A percentile compares a stretch with the other conserved stretches of the same genome.
Evolutionary conservation across 2,329 filamentous ascomycete genomes (phyloP).

Genomic region (Tolypocladium guangdongense): DNA sequence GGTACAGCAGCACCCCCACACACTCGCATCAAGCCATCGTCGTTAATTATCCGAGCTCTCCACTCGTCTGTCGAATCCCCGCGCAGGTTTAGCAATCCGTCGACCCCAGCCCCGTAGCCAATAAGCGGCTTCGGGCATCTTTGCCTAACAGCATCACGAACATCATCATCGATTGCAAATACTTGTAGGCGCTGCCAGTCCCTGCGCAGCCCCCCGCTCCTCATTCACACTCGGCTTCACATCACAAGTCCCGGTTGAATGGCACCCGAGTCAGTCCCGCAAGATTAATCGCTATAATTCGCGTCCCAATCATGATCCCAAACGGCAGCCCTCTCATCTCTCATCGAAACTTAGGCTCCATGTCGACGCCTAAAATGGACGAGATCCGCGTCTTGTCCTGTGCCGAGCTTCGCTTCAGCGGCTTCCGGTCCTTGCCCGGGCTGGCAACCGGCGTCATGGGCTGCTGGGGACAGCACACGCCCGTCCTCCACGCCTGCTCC

Average conservation of each 20-base stretch:
- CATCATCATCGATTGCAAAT: too few relatives aligned
- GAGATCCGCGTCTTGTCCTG: constrained; percentile 51
- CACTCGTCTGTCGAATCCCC: neutral
- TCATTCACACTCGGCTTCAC: neutral
- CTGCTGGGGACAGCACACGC: constrained; percentile 27
- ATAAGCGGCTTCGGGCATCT: neutral
- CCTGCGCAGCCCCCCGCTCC: too few relatives aligned
- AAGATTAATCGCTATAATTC: neutral
- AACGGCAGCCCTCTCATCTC: neutral
- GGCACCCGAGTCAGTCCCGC: neutral
- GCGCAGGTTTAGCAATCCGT: neutral
- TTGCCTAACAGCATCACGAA: neutral
- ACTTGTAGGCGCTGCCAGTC: too few relatives aligned
- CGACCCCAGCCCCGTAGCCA: neutral
- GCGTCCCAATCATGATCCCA: neutral
- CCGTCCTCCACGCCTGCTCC: constrained; percentile 59
- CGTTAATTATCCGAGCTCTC: neutral
- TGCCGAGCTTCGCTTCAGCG: constrained; percentile 23
- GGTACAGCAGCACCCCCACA: too few relatives aligned
- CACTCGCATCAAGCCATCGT: too few relatives aligned
- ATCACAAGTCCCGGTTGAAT: neutral
- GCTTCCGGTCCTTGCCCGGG: constrained; percentile 34
- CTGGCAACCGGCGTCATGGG: constrained; percentile 44
- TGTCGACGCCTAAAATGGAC: constrained; percentile 37
- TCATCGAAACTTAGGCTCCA: constrained; percentile 1